Evolutionary conservation across 1,139 yeast species (phyloP), one percentile per base, ranked within the genome.

Genomic region (Starmera stellimalicola): DNA sequence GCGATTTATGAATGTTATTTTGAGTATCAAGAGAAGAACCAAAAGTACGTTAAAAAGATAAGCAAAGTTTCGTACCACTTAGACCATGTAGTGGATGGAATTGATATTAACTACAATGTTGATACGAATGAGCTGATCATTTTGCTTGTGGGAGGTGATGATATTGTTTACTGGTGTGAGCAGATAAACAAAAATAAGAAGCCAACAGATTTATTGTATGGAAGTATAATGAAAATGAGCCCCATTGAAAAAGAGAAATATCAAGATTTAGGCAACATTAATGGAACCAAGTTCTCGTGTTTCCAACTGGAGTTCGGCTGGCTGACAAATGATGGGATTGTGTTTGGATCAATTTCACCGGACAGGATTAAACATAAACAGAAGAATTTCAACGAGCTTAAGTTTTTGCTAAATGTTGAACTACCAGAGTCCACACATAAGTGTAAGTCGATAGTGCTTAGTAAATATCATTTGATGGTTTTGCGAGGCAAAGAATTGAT

Each of bases 401-500:
- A 62, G 35, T 54, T 69, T 18, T 39, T 66, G 17, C 49, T 70
- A 16, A 56, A 57, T 22, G 46, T 58, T 27, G 70, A 66, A 42
- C 45, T 65, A 5, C 62, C 66, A 2, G 51, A 51, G 6, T 50
- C 59, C 1, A 41, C 48, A 1, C 54, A 54, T 30, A 45, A 47
- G 20, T 55, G 67, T 16, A 55, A 55, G 31, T 61, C 69, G 7
- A 45, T 72, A 5, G 45, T 65, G 3, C 45, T 77, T 14, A 66
- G 81, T 0, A 63, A 67, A 32, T 77, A 68, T 45, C 81, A 77
- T 47, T 45, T 76, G 4, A 43, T 77, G 1, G 40, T 72, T 2
- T 50, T 76, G 3, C 53, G 70, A 7, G 65, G 64, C 2, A 54
- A 60, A 17, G 64, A 63, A 24, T 34, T 70, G 3, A 44, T 68